Base-by-base conservation (phyloP, 805 yeast genomes). In the Kluyveromyces nonfermentans region DNA sequence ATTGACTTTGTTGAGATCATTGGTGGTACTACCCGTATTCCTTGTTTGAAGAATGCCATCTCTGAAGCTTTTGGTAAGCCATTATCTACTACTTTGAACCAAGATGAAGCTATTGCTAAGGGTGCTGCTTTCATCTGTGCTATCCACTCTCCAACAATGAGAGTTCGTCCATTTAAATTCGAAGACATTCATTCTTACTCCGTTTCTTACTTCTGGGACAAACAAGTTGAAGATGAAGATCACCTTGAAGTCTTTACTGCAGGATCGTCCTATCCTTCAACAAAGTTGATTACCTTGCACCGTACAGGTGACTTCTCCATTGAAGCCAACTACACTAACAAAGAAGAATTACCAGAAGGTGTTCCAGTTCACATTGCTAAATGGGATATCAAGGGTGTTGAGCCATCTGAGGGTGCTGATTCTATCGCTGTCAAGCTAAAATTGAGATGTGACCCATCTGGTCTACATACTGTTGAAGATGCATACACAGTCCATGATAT, bases 81-180 rank as follows among this genome's bases (percentile, higher is more conserved):
- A 58, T 74, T 93, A 64, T 85, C 96, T 34, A 84, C 85, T 74
- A 94, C 97, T 56, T 79, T 94, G 71, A 93, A 93, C 78, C 97
- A 89, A 73, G 99, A 93, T 65, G 99, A 93, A 77, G 96, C 98
- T 51, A 84, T 90, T 65, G 97, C 98, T 45, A 86, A 90, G 70
- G 99, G 99, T 74, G 95, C 96, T 59, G 96, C 98, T 40, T 93
- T 93, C 71, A 85, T 93, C 62, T 93, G 98, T 70, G 99, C 98
- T 55, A 85, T 88, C 73, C 97, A 89, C 76, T 90, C 97, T 31
- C 98, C 98, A 70, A 89, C 97, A 53, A 80, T 93, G 60, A 85
- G 98, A 73, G 98, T 93, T 43, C 85, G 97, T 72, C 96, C 96
- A 55, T 93, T 93, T 83, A 90, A 90, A 72, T 93, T 89, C 65